Percentiles rank a stretch among this genome's conserved stretches.
phyloP scores from a whole-genome alignment of 805 yeast species.

The Metschnikowia cerradonensis region DNA sequence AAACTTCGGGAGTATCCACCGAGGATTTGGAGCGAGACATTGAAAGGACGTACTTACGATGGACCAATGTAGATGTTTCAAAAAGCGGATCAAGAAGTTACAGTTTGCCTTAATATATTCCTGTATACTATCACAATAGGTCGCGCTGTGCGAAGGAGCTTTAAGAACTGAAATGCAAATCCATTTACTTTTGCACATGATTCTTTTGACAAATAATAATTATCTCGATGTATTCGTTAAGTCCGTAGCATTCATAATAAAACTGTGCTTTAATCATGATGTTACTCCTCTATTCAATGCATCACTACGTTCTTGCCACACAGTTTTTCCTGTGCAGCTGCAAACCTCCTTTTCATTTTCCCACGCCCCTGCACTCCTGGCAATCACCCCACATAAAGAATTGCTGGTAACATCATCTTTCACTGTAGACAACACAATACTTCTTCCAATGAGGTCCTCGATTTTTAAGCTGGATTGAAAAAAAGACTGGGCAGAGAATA shows the following conservation, averaged over 20 bases:
- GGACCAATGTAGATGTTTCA: background rate
- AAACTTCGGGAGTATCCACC: constrained; percentile 1
- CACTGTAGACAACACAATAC: constrained; percentile 45
- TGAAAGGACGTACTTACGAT: background rate
- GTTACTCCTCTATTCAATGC: constrained; percentile 59
- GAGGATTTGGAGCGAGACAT: constrained; percentile 3
- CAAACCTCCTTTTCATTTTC: constrained; percentile 92
- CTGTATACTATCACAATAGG: background rate
- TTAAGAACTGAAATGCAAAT: background rate
- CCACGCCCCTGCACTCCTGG: constrained; percentile 97
- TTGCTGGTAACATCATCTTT: constrained; percentile 38
- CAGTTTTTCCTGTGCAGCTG: constrained; percentile 90
- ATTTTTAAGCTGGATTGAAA: constrained; percentile 45
- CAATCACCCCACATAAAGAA: constrained; percentile 79
- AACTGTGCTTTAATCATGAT: constrained; percentile 7
- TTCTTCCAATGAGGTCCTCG: constrained; percentile 67
- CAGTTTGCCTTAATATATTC: background rate
- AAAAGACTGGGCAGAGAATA: constrained; percentile 34
- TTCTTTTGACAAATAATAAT: background rate
- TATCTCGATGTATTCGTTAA: background rate
- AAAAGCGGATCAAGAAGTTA: background rate
- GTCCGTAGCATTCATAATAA: background rate
- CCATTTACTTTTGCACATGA: background rate
- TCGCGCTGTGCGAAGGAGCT: constrained; percentile 2
- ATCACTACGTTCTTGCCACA: constrained; percentile 91